phyloP scores from a whole-genome alignment of 257 asterid genomes.

The Lycium ferocissimum region DNA sequence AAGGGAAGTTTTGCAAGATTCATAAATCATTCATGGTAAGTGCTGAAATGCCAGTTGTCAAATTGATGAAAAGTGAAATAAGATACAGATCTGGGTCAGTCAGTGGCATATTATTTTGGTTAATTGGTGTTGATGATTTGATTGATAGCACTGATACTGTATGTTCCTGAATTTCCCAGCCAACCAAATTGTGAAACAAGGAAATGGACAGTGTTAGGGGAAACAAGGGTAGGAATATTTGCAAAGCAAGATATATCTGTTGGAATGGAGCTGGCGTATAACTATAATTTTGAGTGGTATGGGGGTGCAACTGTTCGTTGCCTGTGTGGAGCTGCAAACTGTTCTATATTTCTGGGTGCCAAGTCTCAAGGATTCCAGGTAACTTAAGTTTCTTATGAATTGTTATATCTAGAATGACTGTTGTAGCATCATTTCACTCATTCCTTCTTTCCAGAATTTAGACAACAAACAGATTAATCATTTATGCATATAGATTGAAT shows the following conservation, averaged over 20 bases:
- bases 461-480: not conserved
- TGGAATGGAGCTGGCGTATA: slow-evolving; percentile 80
- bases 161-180: slow-evolving; percentile 53
- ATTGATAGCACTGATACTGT: not conserved
- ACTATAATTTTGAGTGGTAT: slow-evolving; percentile 94
- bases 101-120: not conserved
- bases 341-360: slow-evolving; percentile 94
- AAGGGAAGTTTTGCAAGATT: slow-evolving; percentile 93
- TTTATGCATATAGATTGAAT: not conserved
- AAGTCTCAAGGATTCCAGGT: slow-evolving; percentile 98
- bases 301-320: slow-evolving; percentile 95
- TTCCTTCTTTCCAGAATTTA: not conserved
- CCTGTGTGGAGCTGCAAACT: slow-evolving; percentile 88
- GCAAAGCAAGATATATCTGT: slow-evolving; percentile 67
- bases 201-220: slow-evolving; percentile 94
- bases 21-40: slow-evolving; percentile 94
- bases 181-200: slow-evolving; percentile 96
- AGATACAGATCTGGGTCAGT: not conserved
- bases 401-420: not conserved
- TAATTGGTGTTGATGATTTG: not conserved
- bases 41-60: slow-evolving; percentile 24
- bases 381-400: slow-evolving; percentile 25
- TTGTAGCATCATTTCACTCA: not conserved
- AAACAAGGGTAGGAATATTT: slow-evolving; percentile 89
- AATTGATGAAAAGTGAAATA: not conserved